Conservation (phyloP, 352 stramenopile species). For the Phytophthora megakarya region DNA sequence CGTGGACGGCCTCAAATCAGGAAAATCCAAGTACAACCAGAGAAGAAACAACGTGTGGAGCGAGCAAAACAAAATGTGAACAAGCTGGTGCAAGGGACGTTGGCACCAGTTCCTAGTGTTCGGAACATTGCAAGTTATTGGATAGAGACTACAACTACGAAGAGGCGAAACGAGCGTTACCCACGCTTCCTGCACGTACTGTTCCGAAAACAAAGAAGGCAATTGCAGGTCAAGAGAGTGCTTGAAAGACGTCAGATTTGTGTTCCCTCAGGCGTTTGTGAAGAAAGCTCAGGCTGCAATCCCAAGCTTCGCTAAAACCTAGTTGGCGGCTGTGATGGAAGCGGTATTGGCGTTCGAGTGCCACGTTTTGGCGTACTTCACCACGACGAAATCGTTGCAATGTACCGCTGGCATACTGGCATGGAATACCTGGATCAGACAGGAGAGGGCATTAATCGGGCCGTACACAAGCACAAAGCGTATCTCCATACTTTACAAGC, state of each 20-base stretch:
- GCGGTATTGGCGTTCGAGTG: background rate
- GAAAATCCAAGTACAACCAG: background rate
- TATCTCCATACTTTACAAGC: background rate
- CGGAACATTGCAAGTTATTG: background rate
- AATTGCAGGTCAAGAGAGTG: background rate
- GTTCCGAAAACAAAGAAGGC: conserved; percentile 6
- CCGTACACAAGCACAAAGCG: conserved; percentile 1
- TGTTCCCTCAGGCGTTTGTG: conserved; percentile 5
- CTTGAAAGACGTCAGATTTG: background rate
- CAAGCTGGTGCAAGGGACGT: conserved; percentile 6
- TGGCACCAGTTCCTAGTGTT: conserved; percentile 1
- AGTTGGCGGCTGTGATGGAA: background rate
- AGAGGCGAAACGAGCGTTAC: background rate
- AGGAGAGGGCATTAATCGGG: background rate
- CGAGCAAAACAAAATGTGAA: background rate
- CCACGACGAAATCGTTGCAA: background rate
- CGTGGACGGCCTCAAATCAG: background rate
- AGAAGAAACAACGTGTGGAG: conserved; percentile 2
- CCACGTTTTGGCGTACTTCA: background rate
- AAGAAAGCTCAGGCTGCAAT: conserved; percentile 6
- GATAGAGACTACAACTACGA: conserved; percentile 7
- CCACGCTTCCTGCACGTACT: background rate
- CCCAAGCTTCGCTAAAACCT: background rate
- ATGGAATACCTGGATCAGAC: background rate
- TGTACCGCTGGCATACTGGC: conserved; percentile 1